Evolutionary conservation across 768 basidiomycete genomes (phyloP).

Genomic region (Hydnomerulius pinastri): DNA sequence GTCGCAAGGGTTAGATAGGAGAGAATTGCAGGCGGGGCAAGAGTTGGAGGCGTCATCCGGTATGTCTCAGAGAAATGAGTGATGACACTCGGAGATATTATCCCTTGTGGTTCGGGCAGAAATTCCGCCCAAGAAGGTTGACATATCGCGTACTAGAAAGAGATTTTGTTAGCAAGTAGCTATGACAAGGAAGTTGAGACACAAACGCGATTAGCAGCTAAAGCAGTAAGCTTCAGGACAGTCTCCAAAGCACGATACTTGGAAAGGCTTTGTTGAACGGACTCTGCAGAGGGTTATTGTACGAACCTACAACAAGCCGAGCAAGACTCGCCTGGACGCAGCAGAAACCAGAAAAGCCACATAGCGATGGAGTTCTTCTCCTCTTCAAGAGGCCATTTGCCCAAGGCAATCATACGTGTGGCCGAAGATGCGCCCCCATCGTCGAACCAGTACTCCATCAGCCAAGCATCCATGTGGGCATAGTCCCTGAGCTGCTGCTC

Average conservation of each 20-base stretch:
- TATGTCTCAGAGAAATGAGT: constrained; percentile 49
- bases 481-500: constrained; percentile 69
- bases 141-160: constrained; percentile 60
- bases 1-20: too few relatives aligned
- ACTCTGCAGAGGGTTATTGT: constrained; percentile 39
- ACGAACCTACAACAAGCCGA: not conserved
- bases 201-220: constrained; percentile 66
- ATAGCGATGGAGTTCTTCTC: constrained; percentile 60
- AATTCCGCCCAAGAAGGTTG: constrained; percentile 61
- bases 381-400: constrained; percentile 59
- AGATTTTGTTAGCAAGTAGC: constrained; percentile 6
- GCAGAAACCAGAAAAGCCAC: constrained; percentile 80
- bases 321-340: constrained; percentile 54
- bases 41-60: constrained; percentile 55
- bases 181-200: constrained; percentile 15
- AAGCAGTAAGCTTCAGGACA: constrained; percentile 60
- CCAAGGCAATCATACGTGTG: constrained; percentile 38
- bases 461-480: constrained; percentile 62
- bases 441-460: constrained; percentile 68
- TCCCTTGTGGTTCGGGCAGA: constrained; percentile 33
- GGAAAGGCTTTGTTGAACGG: constrained; percentile 42
- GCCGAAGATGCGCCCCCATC: constrained; percentile 57
- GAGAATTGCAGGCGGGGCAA: constrained; percentile 72
- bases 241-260: constrained; percentile 47
- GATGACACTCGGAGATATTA: constrained; percentile 21